phyloP scores from a whole-genome alignment of 148 eudicot species.

The Spergularia marina region DNA sequence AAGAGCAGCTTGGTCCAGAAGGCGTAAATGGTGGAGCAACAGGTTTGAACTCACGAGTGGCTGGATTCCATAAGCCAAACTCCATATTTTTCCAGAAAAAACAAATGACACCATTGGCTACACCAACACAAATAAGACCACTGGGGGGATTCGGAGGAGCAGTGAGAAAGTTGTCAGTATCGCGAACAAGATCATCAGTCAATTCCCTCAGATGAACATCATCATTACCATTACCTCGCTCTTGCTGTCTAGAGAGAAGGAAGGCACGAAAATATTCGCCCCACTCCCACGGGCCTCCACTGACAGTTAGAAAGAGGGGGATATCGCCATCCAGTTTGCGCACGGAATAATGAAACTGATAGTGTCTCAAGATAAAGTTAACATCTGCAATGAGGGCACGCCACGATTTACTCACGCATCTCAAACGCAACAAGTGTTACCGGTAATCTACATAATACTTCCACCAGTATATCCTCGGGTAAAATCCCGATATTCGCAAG shows the following conservation, averaged over 20 bases:
- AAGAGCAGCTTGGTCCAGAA: not conserved
- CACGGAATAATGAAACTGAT: conserved; percentile 6
- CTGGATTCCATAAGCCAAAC: conserved; percentile 22
- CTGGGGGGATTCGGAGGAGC: not conserved
- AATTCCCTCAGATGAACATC: not conserved
- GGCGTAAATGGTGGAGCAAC: conserved; percentile 1
- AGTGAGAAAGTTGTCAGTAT: not conserved
- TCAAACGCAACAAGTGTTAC: conserved; percentile 16
- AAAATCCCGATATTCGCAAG: not conserved
- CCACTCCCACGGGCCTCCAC: too few species aligned
- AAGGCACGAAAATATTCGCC: not conserved
- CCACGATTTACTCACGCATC: conserved; percentile 23
- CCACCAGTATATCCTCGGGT: conserved; percentile 1
- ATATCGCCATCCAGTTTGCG: not conserved
- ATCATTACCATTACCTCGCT: too few species aligned
- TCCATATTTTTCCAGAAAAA: not conserved
- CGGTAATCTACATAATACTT: conserved; percentile 13
- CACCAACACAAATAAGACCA: not conserved
- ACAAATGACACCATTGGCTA: conserved; percentile 17
- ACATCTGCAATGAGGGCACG: not conserved
- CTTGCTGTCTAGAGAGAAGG: conserved; percentile 12
- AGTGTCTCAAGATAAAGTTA: conserved; percentile 9
- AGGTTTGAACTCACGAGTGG: conserved; percentile 19
- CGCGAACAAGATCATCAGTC: conserved; percentile 8
- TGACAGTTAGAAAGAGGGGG: not conserved